These are phyloP conservation scores for Cladosporium sphaerospermum DNA, from an alignment of 2,329 filamentous ascomycete species.

Conservation along the genomic window DNA sequence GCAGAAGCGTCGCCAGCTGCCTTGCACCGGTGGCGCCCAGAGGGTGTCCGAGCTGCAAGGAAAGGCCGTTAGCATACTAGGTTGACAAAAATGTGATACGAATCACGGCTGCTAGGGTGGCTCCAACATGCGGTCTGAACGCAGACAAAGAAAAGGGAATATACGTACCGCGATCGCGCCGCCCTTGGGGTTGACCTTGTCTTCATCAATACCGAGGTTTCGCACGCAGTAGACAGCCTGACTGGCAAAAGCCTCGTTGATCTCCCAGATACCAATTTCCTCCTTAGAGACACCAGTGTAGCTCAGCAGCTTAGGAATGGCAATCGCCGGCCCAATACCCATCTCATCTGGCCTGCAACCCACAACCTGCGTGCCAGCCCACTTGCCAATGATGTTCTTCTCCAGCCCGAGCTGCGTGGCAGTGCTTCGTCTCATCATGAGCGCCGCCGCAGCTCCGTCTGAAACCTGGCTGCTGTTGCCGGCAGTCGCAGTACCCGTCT, in stretches of 20 bases:
- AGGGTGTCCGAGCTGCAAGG: conserved; percentile 58
- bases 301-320: conserved; percentile 73
- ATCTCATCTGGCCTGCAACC: conserved; percentile 88
- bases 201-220: conserved; percentile 60
- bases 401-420: conserved; percentile 66
- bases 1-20: conserved; percentile 69
- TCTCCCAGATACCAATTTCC: conserved; percentile 83
- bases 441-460: conserved; percentile 76
- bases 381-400: conserved; percentile 70
- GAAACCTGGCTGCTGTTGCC: conserved; percentile 82
- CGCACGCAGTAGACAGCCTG: conserved; percentile 66
- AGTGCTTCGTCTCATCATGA: conserved; percentile 79
- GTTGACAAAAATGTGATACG: too few species aligned
- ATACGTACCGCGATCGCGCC: conserved; percentile 68
- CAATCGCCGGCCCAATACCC: conserved; percentile 82
- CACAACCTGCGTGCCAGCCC: conserved; percentile 67
- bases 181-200: conserved; percentile 82
- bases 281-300: conserved; percentile 58
- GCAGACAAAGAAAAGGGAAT: conserved; percentile 34
- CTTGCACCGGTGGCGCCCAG: conserved; percentile 82
- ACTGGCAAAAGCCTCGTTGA: conserved; percentile 74
- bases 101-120: too few species aligned
- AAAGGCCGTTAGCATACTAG: not conserved
- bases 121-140: too few species aligned
- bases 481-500: conserved; percentile 70